These are phyloP conservation scores for Exophiala sp. DNA, from an alignment of 2,329 filamentous ascomycete species.

Conservation along the genomic window DNA sequence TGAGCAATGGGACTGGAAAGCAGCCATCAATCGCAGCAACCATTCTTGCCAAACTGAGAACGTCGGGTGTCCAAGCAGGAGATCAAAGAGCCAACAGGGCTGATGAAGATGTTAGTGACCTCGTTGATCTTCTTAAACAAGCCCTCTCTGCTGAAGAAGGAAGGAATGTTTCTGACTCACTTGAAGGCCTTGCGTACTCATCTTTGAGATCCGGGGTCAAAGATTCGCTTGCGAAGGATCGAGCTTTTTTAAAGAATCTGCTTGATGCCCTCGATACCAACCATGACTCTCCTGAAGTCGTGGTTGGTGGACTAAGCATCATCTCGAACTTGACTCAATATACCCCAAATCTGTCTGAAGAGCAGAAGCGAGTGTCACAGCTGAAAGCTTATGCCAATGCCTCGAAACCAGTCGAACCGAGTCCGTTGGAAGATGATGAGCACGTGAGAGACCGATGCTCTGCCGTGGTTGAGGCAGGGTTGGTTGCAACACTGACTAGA, in stretches of 20 bases:
- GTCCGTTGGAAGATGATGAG: conserved; percentile 71
- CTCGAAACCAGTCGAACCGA: conserved; percentile 60
- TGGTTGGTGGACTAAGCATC: conserved; percentile 83
- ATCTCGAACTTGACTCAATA: conserved; percentile 82
- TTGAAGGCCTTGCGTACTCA: conserved; percentile 90
- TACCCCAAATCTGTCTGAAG: conserved; percentile 72
- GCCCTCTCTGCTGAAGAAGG: conserved; percentile 38
- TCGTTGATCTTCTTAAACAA: conserved; percentile 54
- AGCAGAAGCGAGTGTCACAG: conserved; percentile 87
- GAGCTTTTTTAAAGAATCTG: conserved; percentile 65
- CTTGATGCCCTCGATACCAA: conserved; percentile 49
- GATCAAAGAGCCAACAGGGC: conserved; percentile 34
- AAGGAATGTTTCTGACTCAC: conserved; percentile 66
- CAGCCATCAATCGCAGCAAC: conserved; percentile 60
- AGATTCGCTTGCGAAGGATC: conserved; percentile 70
- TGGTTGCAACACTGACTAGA: conserved; percentile 72
- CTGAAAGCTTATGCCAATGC: conserved; percentile 93
- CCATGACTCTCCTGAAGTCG: conserved; percentile 63
- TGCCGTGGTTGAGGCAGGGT: conserved; percentile 71
- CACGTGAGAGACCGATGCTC: conserved; percentile 73
- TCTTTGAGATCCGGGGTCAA: conserved; percentile 83
- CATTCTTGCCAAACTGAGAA: conserved; percentile 63
- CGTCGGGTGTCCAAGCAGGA: conserved; percentile 33
- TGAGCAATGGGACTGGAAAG: conserved; percentile 65
- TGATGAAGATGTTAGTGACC: conserved; percentile 49